Evolutionary conservation across 345 rosid genomes (phyloP), one percentile per base, ranked within the genome.

Genomic region (Chamaenerion angustifolium): DNA sequence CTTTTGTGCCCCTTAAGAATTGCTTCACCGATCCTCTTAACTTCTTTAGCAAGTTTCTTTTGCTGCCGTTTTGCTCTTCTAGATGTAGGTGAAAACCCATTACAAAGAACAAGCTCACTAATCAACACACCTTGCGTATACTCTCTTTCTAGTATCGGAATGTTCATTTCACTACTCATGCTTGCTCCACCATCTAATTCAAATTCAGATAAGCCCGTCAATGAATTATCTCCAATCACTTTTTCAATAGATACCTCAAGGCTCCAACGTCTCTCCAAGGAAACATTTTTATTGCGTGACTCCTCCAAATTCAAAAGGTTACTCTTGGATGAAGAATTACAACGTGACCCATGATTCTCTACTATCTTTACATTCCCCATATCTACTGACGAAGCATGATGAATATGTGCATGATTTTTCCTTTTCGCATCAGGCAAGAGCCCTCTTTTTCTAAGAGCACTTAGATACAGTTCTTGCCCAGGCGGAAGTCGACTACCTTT

Each of bases 111-210:
- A 59, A 87, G 67, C 67, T 92, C 96, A 60, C 82, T 92, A 12
- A 92, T 92, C 58, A 86, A 70, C 61, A 92, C 95, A 57, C 96
- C 98, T 76, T 92, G 98, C 93, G 83, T 80, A 58, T 92, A 92
- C 64, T 92, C 98, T 49, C 96, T 72, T 65, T 92, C 96, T 74
- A 92, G 68, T 57, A 76, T 78, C 16, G 98, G 83, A 59, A 64
- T 40, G 54, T 67, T 74, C 37, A 64, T 52, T 46, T 69, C 74
- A 49, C 37, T 5, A 31, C 16, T 46, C 57, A 62, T 73, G 45
- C 67, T 73, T 42, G 67, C 71, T 54, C 48, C 52, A 14, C 79
- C 66, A 46, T 71, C 85, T 45, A 62, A 55, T 47, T 60, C 56
- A 11, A 80, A 63, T 17, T 73, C 81, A 16, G 80, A 67, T 50